Evolutionary conservation across 179 eudicot genomes (phyloP).

Genomic region (Pouteria campechiana): DNA sequence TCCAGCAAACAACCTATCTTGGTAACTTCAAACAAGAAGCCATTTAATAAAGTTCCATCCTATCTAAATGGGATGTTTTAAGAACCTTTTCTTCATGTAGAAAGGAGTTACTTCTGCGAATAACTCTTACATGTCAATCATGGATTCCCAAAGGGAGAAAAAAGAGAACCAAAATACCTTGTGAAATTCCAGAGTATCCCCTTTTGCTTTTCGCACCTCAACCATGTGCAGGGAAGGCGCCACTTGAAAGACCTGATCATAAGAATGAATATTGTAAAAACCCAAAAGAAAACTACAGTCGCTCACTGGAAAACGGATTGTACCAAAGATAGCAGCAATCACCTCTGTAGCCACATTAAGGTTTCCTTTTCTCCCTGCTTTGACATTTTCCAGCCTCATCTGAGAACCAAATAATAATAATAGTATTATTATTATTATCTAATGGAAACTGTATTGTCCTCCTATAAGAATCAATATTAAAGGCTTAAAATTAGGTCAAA

Average conservation of each 20-base stretch:
- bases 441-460: no score
- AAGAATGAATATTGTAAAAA: background rate
- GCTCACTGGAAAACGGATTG: no score
- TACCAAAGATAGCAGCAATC: background rate
- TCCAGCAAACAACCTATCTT: no score
- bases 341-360: constrained; percentile 95
- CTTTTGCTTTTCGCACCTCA: constrained; percentile 88
- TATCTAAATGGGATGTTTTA: no score
- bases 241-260: constrained; percentile 74
- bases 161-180: constrained; percentile 33
- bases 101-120: no score
- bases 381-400: constrained; percentile 89
- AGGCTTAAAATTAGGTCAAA: no score
- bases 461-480: no score
- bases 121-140: no score
- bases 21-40: no score
- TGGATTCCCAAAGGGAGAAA: background rate
- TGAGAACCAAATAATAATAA: constrained; percentile 13
- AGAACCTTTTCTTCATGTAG: no score
- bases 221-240: constrained; percentile 97
- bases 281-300: background rate
- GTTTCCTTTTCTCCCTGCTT: constrained; percentile 99
- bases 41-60: no score
- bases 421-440: background rate
- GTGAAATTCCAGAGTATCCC: constrained; percentile 95